Conservation (phyloP, 148 eudicot genomes). For the Linanthus parryae region DNA sequence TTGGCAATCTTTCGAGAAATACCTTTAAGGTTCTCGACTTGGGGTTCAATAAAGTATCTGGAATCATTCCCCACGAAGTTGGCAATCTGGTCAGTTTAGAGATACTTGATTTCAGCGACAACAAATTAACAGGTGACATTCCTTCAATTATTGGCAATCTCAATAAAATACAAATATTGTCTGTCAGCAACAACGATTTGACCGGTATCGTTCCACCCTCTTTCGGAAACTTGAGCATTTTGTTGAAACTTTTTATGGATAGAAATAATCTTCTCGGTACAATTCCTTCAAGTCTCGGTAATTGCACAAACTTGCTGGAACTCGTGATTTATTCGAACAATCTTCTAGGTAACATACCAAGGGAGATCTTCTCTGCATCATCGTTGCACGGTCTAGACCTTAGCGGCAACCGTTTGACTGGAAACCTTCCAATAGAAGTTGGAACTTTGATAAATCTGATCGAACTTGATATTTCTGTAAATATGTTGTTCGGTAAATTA, state of each 20-base stretch:
- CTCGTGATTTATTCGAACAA: constrained; percentile 20
- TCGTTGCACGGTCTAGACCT: constrained; percentile 13
- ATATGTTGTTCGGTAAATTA: constrained; percentile 33
- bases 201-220: constrained; percentile 23
- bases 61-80: constrained; percentile 3
- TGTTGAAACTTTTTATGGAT: constrained; percentile 4
- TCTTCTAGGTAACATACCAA: constrained; percentile 24
- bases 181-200: constrained; percentile 13
- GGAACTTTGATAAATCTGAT: constrained; percentile 17
- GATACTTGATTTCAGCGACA: constrained; percentile 4
- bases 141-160: constrained; percentile 9
- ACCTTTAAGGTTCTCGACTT: neutral
- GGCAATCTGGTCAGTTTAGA: constrained; percentile 5
- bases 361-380: constrained; percentile 16
- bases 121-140: constrained; percentile 4
- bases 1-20: constrained; percentile 10
- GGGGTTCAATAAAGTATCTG: constrained; percentile 2
- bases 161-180: neutral
- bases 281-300: constrained; percentile 23
- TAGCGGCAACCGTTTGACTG: constrained; percentile 19
- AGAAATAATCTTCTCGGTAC: constrained; percentile 15
- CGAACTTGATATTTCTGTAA: constrained; percentile 18
- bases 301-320: constrained; percentile 16
- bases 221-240: constrained; percentile 14
- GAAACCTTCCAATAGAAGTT: constrained; percentile 25